phyloP scores from a whole-genome alignment of 2,329 filamentous ascomycete species.

The Claviceps sp. region DNA sequence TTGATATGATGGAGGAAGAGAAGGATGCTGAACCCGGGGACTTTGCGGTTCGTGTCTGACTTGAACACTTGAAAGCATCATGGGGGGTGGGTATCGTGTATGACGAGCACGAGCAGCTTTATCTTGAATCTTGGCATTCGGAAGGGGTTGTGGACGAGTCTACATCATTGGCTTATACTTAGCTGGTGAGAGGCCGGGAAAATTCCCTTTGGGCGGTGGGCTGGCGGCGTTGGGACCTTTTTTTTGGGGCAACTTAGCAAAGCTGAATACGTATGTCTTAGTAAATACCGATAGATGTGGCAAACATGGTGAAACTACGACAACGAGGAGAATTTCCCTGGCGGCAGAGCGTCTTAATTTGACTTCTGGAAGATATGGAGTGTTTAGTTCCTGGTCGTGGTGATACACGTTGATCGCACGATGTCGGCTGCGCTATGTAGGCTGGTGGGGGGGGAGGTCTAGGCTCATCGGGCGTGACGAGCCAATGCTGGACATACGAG shows the following conservation, averaged over 20 bases:
- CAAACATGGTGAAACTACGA: not conserved
- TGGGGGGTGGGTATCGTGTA: not conserved
- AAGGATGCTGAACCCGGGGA: constrained; percentile 20
- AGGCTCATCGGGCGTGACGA: too few species aligned
- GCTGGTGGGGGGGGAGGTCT: too few species aligned
- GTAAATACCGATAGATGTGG: not conserved
- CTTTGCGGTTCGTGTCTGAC: constrained; percentile 15
- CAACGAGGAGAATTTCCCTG: not conserved
- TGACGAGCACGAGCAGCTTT: not conserved
- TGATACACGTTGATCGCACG: too few species aligned
- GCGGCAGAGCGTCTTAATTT: too few species aligned
- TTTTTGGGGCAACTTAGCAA: not conserved
- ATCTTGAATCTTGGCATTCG: not conserved
- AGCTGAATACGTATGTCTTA: not conserved
- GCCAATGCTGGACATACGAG: too few species aligned
- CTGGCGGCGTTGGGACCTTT: not conserved
- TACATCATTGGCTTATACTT: constrained; percentile 1
- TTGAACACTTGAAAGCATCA: constrained; percentile 14
- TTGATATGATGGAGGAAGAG: constrained; percentile 51
- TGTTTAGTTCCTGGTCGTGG: too few species aligned
- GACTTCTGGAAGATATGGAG: too few species aligned
- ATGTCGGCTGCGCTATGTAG: too few species aligned
- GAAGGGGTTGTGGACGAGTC: not conserved
- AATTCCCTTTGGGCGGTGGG: not conserved
- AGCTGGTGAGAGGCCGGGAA: not conserved